phyloP scores from a whole-genome alignment of 177 flowering plant genomes.

The Vitis hybrid region DNA sequence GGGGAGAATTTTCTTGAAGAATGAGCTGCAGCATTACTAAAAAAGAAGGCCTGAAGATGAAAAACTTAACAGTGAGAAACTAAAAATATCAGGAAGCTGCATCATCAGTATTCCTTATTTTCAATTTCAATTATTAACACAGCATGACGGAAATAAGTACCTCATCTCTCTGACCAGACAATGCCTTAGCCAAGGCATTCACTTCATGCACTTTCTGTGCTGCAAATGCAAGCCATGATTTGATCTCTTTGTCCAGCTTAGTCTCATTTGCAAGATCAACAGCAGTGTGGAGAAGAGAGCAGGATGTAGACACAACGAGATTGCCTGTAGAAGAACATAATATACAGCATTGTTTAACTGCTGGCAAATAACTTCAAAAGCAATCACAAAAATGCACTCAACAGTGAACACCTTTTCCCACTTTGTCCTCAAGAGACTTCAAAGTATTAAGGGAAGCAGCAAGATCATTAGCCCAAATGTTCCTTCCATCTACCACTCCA shows the following conservation, averaged over 20 bases:
- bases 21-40: too few species aligned
- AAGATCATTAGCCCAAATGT: slow-evolving; percentile 83
- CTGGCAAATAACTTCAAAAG: background rate
- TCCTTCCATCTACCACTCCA: slow-evolving; percentile 85
- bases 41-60: too few species aligned
- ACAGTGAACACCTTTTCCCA: slow-evolving; percentile 59
- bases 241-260: slow-evolving; percentile 65
- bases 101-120: too few species aligned
- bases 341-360: slow-evolving; percentile 1
- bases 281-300: slow-evolving; percentile 85
- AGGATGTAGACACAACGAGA: slow-evolving; percentile 79
- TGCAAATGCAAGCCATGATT: slow-evolving; percentile 87
- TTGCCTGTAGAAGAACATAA: slow-evolving; percentile 42
- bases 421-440: slow-evolving; percentile 52
- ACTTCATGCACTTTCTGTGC: slow-evolving; percentile 83
- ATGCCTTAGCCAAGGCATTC: slow-evolving; percentile 71
- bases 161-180: slow-evolving; percentile 68
- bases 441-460: slow-evolving; percentile 50
- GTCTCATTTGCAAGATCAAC: slow-evolving; percentile 78
- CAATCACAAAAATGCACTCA: slow-evolving; percentile 1
- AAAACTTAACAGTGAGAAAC: too few species aligned
- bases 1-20: too few species aligned
- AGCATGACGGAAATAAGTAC: slow-evolving; percentile 22
- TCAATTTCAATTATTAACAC: too few species aligned
- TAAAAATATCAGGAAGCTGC: background rate